phyloP scores from a whole-genome alignment of 1,284 basidiomycete genomes.

The Tilletia setariae region DNA sequence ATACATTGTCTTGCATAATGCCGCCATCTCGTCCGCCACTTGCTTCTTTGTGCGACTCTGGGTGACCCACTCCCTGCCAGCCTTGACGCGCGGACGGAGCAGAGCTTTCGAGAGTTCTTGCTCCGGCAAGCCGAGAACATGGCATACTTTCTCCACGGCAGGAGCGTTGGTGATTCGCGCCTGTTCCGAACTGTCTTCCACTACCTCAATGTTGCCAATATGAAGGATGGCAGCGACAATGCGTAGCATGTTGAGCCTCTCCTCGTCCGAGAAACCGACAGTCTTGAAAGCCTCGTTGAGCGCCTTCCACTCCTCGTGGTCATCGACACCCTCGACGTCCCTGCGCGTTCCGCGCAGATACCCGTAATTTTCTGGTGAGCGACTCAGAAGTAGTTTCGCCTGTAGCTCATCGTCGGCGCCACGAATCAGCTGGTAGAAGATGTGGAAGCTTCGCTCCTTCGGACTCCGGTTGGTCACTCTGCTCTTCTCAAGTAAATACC shows the following conservation, averaged over 20 bases:
- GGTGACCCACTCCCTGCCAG: slow-evolving; percentile 94
- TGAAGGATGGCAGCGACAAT: slow-evolving; percentile 89
- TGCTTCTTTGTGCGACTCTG: slow-evolving; percentile 88
- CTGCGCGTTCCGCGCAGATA: slow-evolving; percentile 85
- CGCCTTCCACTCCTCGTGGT: slow-evolving; percentile 78
- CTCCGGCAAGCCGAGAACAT: slow-evolving; percentile 86
- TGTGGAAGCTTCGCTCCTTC: slow-evolving; percentile 84
- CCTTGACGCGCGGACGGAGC: slow-evolving; percentile 70
- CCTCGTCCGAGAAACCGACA: slow-evolving; percentile 77
- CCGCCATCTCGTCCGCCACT: slow-evolving; percentile 84
- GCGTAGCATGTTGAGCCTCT: slow-evolving; percentile 92
- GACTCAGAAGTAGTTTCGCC: slow-evolving; percentile 68
- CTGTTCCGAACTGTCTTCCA: slow-evolving; percentile 78
- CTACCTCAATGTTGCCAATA: slow-evolving; percentile 86
- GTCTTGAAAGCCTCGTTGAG: slow-evolving; percentile 78
- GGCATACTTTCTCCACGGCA: slow-evolving; percentile 75
- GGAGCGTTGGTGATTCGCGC: slow-evolving; percentile 66
- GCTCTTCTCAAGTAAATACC: slow-evolving; percentile 98
- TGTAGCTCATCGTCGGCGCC: slow-evolving; percentile 49
- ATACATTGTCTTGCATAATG: slow-evolving; percentile 92
- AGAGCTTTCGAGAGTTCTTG: slow-evolving; percentile 79
- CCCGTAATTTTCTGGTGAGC: slow-evolving; percentile 74
- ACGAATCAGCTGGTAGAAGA: slow-evolving; percentile 80
- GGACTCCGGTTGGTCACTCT: slow-evolving; percentile 63
- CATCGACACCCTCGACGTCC: slow-evolving; percentile 92